These are phyloP conservation scores for Pinus taeda DNA, from an alignment of 75 land plant genomes.

Conservation along the genomic window DNA sequence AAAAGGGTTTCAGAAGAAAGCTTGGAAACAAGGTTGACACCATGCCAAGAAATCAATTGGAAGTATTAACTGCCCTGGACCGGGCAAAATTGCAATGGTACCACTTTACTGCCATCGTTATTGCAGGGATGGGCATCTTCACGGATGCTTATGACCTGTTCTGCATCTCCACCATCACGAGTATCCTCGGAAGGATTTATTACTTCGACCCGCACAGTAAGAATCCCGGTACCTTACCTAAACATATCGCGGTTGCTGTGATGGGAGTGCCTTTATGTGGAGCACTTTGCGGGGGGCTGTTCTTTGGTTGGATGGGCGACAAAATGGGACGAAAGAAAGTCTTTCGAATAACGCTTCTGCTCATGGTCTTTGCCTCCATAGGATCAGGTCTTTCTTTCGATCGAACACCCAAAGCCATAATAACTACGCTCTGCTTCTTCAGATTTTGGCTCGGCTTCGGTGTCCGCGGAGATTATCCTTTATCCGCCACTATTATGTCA, in stretches of 20 bases:
- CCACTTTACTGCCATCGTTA: slow-evolving; percentile 61
- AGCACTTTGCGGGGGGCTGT: slow-evolving; percentile 45
- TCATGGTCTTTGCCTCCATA: slow-evolving; percentile 52
- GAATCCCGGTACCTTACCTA: too few species aligned
- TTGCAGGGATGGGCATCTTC: slow-evolving; percentile 89
- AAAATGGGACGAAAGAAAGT: slow-evolving; percentile 49
- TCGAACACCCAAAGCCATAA: slow-evolving; percentile 29
- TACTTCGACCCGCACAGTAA: too few species aligned
- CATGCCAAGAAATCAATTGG: slow-evolving; percentile 9
- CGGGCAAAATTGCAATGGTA: slow-evolving; percentile 37
- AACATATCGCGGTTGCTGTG: too few species aligned
- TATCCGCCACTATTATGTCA: slow-evolving; percentile 53
- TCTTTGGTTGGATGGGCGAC: slow-evolving; percentile 62
- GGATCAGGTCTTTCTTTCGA: slow-evolving; percentile 57
- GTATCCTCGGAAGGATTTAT: slow-evolving; percentile 67
- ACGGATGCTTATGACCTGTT: slow-evolving; percentile 79
- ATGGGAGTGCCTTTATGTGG: too few species aligned
- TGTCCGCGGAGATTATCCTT: slow-evolving; percentile 49
- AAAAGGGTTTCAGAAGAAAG: not conserved
- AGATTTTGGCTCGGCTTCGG: slow-evolving; percentile 57
- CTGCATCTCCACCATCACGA: slow-evolving; percentile 59
- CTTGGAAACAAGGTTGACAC: slow-evolving; percentile 4
- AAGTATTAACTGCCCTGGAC: slow-evolving; percentile 27
- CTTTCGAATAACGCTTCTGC: slow-evolving; percentile 45
- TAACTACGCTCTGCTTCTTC: slow-evolving; percentile 57